Evolutionary conservation across 768 basidiomycete species (phyloP).

Genomic region (Tricholomella constricta): DNA sequence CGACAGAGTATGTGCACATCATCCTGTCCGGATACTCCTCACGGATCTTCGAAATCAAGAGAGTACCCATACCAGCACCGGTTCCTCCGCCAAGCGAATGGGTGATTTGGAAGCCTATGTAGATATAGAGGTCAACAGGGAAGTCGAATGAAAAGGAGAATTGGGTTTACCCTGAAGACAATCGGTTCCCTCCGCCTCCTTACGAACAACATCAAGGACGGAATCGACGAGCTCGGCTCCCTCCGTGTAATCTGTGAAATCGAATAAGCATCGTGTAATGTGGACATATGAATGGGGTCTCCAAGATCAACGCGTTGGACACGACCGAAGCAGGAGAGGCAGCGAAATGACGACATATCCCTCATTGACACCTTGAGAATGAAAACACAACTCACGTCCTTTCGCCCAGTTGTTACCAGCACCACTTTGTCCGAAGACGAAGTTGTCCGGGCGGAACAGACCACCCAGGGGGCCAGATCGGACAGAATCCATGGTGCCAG

Average conservation of each 20-base stretch:
- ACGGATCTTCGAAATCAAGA: constrained; percentile 97
- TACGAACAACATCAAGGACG: constrained; percentile 97
- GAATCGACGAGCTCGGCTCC: constrained; percentile 99
- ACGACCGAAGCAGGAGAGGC: background rate
- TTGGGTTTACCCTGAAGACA: constrained; percentile 85
- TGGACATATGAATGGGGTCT: background rate
- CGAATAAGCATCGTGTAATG: background rate
- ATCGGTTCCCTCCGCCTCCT: constrained; percentile 98
- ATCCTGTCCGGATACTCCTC: constrained; percentile 99
- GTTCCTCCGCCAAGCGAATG: constrained; percentile 99
- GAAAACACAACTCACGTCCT: constrained; percentile 73
- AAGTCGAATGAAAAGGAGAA: background rate
- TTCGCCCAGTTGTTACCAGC: constrained; percentile 99
- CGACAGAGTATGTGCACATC: constrained; percentile 99
- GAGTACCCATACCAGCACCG: constrained; percentile 99
- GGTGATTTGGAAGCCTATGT: constrained; percentile 97
- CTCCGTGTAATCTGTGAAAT: constrained; percentile 75
- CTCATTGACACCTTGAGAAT: background rate
- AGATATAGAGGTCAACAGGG: constrained; percentile 9
- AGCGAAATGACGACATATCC: too few species aligned
- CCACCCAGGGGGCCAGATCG: constrained; percentile 87
- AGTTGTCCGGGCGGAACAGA: constrained; percentile 98
- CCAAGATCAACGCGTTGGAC: background rate
- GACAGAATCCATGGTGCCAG: constrained; percentile 94
- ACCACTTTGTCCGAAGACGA: constrained; percentile 96